These are phyloP conservation scores for Pneumocystis carinii DNA, from an alignment of 1,139 yeast genomes.

Conservation along the genomic window DNA sequence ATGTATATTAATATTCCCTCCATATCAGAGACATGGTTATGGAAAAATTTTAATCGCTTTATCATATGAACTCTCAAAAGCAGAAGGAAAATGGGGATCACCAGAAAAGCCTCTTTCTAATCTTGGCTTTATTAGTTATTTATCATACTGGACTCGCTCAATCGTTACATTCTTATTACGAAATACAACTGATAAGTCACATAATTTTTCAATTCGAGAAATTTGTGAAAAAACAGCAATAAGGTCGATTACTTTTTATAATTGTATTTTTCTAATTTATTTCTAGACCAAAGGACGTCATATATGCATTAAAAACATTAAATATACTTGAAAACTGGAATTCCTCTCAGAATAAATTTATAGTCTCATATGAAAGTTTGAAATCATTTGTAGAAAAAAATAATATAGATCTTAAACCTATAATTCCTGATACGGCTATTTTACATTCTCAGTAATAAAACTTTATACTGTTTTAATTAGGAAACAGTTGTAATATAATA, in stretches of 20 bases:
- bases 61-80: conserved; percentile 56
- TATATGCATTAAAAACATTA: background rate
- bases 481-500: background rate
- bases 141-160: conserved; percentile 47
- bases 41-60: conserved; percentile 74
- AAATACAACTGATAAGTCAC: background rate
- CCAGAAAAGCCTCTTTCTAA: conserved; percentile 86
- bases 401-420: background rate
- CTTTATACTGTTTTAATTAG: background rate
- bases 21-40: conserved; percentile 62
- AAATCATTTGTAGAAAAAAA: background rate
- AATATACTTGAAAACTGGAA: background rate
- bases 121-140: conserved; percentile 58
- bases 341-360: background rate
- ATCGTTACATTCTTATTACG: background rate
- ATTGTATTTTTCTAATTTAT: background rate
- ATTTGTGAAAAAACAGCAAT: background rate
- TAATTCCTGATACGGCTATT: background rate
- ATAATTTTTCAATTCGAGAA: background rate
- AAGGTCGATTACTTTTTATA: background rate
- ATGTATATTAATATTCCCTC: conserved; percentile 82
- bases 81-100: conserved; percentile 50
- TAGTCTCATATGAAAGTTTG: background rate
- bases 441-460: background rate
- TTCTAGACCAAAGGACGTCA: background rate